Conservation (phyloP, 257 asterid species). For the Gynochthodes officinalis region DNA sequence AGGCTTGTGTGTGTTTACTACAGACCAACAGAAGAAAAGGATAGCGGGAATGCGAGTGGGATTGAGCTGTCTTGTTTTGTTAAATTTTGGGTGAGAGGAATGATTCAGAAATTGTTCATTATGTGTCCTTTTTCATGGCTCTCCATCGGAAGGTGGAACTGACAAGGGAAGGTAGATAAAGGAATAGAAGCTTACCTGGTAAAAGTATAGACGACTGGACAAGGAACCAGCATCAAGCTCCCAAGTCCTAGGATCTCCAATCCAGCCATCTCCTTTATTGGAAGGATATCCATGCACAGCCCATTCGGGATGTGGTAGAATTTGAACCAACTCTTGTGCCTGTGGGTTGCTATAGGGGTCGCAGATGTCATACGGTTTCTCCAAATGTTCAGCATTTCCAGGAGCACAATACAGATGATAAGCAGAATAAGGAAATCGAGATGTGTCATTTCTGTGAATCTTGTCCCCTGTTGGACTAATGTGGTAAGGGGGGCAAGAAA, state of each 20-base stretch:
- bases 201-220: slow-evolving; percentile 71
- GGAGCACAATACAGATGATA: slow-evolving; percentile 90
- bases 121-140: not conserved
- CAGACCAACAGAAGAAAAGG: not conserved
- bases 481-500: slow-evolving; percentile 82
- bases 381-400: slow-evolving; percentile 61
- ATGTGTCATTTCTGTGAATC: slow-evolving; percentile 55
- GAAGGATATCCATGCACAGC: slow-evolving; percentile 75
- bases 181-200: slow-evolving; percentile 46
- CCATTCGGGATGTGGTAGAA: slow-evolving; percentile 92
- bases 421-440: slow-evolving; percentile 72
- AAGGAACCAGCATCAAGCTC: slow-evolving; percentile 70
- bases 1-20: not conserved
- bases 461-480: slow-evolving; percentile 49
- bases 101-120: not conserved
- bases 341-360: slow-evolving; percentile 93
- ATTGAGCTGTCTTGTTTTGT: not conserved
- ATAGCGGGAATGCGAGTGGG: not conserved
- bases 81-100: not conserved
- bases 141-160: not conserved
- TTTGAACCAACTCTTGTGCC: slow-evolving; percentile 82
- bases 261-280: slow-evolving; percentile 77
- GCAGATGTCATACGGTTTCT: slow-evolving; percentile 71
- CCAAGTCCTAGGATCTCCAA: slow-evolving; percentile 75
- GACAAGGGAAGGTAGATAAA: not conserved